Evolutionary conservation across 768 basidiomycete species (phyloP).

Genomic region (Mrakia blollopis): DNA sequence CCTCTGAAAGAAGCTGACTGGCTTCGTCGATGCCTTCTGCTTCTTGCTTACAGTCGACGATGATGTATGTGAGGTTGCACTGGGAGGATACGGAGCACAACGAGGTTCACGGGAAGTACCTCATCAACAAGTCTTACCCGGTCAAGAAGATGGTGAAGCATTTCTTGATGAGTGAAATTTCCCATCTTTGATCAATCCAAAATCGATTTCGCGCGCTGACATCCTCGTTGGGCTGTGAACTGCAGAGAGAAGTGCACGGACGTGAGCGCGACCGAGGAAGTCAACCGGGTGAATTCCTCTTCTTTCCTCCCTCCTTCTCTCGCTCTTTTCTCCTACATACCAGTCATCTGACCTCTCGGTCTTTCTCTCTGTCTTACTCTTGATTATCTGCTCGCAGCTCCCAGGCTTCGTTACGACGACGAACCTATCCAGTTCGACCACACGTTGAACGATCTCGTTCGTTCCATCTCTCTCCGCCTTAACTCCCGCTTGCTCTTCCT

Average conservation of each 20-base stretch:
- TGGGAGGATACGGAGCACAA: neutral
- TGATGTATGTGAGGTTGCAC: neutral
- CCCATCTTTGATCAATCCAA: neutral
- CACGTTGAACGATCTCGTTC: neutral
- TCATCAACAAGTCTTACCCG: neutral
- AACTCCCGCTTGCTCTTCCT: neutral
- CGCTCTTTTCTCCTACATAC: no score
- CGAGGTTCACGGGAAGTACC: neutral
- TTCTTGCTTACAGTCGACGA: no score
- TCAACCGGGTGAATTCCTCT: no score
- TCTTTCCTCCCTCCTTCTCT: no score
- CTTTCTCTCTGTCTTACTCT: neutral
- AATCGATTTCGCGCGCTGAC: no score
- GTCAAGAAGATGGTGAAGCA: neutral
- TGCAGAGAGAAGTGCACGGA: no score
- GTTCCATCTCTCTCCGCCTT: neutral
- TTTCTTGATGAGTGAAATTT: slow-evolving; percentile 1
- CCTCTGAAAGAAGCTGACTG: no score
- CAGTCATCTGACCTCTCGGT: no score
- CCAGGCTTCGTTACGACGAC: neutral
- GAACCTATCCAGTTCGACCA: neutral
- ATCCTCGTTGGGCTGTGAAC: no score
- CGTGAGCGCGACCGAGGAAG: no score
- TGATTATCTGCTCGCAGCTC: neutral
- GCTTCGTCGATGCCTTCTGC: no score